These are phyloP conservation scores for Malus hybrid DNA, from an alignment of 331 rosid species.

Conservation along the genomic window DNA sequence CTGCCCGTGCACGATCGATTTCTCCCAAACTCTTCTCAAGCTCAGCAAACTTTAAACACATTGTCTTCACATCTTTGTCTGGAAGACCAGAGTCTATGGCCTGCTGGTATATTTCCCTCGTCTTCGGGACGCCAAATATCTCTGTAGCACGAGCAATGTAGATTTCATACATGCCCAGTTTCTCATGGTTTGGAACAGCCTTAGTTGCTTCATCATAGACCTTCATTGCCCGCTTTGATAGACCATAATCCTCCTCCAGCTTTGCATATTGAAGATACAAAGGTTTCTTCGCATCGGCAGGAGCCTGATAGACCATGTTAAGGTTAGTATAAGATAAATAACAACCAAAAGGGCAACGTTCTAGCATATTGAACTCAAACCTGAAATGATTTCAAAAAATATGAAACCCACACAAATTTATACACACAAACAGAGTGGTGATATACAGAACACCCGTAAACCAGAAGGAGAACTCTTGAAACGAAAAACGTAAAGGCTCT, in stretches of 20 bases:
- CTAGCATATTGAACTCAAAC: neutral
- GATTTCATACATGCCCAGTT: constrained; percentile 85
- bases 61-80: constrained; percentile 81
- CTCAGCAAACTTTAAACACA: constrained; percentile 90
- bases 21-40: constrained; percentile 94
- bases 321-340: constrained; percentile 15
- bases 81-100: constrained; percentile 97
- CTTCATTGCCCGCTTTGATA: constrained; percentile 91
- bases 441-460: neutral
- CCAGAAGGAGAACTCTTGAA: neutral
- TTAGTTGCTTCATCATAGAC: constrained; percentile 89
- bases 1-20: constrained; percentile 83
- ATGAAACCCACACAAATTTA: neutral
- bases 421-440: neutral
- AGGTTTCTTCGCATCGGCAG: constrained; percentile 82
- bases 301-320: constrained; percentile 53
- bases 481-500: neutral
- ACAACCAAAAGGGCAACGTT: neutral
- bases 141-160: constrained; percentile 93
- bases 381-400: neutral
- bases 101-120: constrained; percentile 85
- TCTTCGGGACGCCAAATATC: constrained; percentile 80
- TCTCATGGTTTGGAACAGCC: constrained; percentile 81
- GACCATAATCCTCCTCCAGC: constrained; percentile 87
- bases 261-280: constrained; percentile 83